Conservation (phyloP, 768 basidiomycete genomes). For the Pleurotus ostreatus region DNA sequence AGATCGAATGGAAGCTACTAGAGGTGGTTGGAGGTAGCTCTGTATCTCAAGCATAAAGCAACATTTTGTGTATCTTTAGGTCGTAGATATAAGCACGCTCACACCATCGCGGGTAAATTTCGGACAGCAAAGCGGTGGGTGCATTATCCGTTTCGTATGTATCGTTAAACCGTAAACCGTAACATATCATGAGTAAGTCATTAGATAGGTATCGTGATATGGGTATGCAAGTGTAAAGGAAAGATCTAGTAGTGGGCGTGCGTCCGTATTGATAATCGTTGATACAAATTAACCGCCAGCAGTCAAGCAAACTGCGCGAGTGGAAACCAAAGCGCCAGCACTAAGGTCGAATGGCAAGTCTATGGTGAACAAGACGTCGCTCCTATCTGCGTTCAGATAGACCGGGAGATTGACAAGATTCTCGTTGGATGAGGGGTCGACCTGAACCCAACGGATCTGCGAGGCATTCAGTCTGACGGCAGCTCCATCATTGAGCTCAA, state of each 20-base stretch:
- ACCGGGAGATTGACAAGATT: constrained; percentile 76
- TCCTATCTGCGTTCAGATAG: constrained; percentile 87
- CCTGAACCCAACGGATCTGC: constrained; percentile 84
- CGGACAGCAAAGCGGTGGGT: no score
- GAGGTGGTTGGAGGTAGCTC: constrained; percentile 50
- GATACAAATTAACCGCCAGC: constrained; percentile 52
- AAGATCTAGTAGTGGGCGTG: no score
- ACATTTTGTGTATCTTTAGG: no score
- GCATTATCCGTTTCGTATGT: no score
- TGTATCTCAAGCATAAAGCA: constrained; percentile 16
- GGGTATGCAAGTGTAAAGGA: constrained; percentile 5
- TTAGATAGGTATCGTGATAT: constrained; percentile 4
- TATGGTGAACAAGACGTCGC: constrained; percentile 88
- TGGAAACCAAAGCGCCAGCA: constrained; percentile 70
- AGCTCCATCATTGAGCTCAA: constrained; percentile 84
- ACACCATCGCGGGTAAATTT: no score
- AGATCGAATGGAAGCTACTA: constrained; percentile 89
- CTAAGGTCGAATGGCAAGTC: constrained; percentile 73
- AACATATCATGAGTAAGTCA: not conserved
- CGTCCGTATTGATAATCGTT: no score
- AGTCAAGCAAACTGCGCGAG: constrained; percentile 87
- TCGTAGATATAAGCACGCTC: no score
- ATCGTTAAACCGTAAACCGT: no score
- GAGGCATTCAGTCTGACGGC: constrained; percentile 75
- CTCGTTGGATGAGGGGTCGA: constrained; percentile 31